A percentile compares a stretch with the other conserved stretches of the same genome.
Evolutionary conservation across 768 basidiomycete genomes (phyloP).

Genomic region (Butyriboletus loyo): DNA sequence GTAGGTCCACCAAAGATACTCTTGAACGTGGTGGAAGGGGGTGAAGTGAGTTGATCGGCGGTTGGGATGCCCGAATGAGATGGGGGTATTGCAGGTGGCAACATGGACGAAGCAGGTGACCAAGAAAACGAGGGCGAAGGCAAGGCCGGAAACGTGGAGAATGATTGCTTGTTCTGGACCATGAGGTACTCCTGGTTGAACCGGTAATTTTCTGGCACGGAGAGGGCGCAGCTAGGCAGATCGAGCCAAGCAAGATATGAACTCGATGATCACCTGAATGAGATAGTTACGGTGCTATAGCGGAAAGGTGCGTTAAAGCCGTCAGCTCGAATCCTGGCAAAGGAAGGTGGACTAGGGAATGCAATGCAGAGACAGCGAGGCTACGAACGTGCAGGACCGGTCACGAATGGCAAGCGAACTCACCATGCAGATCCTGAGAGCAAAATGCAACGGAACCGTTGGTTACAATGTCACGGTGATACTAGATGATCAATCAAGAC

Average conservation of each 20-base stretch:
- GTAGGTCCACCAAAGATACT: slow-evolving; percentile 29
- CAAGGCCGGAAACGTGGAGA: slow-evolving; percentile 40
- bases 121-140: slow-evolving; percentile 45
- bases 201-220: slow-evolving; percentile 18
- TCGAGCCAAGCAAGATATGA: slow-evolving; percentile 25
- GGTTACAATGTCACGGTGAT: slow-evolving; percentile 3
- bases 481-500: slow-evolving; percentile 26
- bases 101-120: slow-evolving; percentile 40
- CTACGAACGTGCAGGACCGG: slow-evolving; percentile 15
- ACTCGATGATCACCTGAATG: slow-evolving; percentile 26
- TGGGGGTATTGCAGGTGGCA: slow-evolving; percentile 35
- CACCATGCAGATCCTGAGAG: slow-evolving; percentile 23
- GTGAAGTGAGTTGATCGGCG: slow-evolving; percentile 41
- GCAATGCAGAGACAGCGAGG: slow-evolving; percentile 29
- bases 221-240: slow-evolving; percentile 14
- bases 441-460: slow-evolving; percentile 8
- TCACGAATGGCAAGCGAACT: slow-evolving; percentile 10
- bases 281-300: slow-evolving; percentile 30
- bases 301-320: slow-evolving; percentile 8
- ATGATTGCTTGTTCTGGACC: slow-evolving; percentile 37
- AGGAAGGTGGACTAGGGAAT: slow-evolving; percentile 9
- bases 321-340: slow-evolving; percentile 16
- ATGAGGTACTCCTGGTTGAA: slow-evolving; percentile 24
- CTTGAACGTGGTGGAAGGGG: slow-evolving; percentile 36
- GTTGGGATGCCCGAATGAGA: slow-evolving; percentile 41